phyloP scores from a whole-genome alignment of 371 early-diverging fungal species.

The Apophysomyces elegans region DNA sequence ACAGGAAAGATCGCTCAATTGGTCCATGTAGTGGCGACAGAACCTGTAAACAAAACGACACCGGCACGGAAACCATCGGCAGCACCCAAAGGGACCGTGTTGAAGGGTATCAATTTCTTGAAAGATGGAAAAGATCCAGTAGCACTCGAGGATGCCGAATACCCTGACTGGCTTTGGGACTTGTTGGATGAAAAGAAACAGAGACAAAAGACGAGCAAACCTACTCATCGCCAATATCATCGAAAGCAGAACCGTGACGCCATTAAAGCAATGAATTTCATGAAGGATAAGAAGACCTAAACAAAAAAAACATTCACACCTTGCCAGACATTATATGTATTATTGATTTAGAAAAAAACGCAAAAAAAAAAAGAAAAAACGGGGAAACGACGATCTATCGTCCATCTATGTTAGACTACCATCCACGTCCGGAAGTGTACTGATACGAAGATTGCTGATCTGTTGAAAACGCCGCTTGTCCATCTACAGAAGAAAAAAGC shows the following conservation, averaged over 20 bases:
- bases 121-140: slow-evolving; percentile 87
- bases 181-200: slow-evolving; percentile 71
- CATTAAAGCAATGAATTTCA: slow-evolving; percentile 78
- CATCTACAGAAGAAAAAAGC: slow-evolving; percentile 14
- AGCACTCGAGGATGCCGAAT: slow-evolving; percentile 83
- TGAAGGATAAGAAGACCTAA: slow-evolving; percentile 79
- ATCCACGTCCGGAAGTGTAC: background rate
- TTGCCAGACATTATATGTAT: slow-evolving; percentile 2
- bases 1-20: background rate
- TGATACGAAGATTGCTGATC: background rate
- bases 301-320: background rate
- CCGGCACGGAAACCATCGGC: slow-evolving; percentile 48
- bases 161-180: slow-evolving; percentile 94
- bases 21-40: background rate
- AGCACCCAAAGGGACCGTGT: slow-evolving; percentile 75
- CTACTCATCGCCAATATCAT: slow-evolving; percentile 64
- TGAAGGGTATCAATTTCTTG: slow-evolving; percentile 86
- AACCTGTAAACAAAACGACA: slow-evolving; percentile 5
- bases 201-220: slow-evolving; percentile 52
- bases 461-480: slow-evolving; percentile 17
- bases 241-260: slow-evolving; percentile 67
- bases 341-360: background rate
- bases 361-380: too few relatives aligned
- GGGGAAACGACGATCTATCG: too few relatives aligned
- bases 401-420: slow-evolving; percentile 5